Evolutionary conservation across 306 rosid species (phyloP), one percentile per base, ranked within the genome.

Genomic region (Cyamopsis tetragonoloba): DNA sequence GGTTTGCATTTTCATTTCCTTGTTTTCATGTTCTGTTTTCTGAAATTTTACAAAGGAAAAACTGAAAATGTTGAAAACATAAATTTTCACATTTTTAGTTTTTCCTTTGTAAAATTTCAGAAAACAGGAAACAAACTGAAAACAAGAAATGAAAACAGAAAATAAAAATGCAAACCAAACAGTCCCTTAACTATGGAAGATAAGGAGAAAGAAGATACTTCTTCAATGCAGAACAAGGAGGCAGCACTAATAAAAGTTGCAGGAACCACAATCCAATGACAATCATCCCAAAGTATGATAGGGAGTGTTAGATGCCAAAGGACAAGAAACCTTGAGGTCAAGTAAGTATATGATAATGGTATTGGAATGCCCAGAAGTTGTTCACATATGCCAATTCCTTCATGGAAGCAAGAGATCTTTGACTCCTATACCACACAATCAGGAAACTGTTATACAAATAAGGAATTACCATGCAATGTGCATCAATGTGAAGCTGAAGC

Each of bases 261-360:
- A 30, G 96, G 95, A 80, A 90, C 84, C 26, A 90, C 96, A 51
- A 90, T 80, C 96, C 96, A 90, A 3, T 83, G 95, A 70, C 95
- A 90, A 32, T 87, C 96, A 66, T 90, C 95, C 96, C 95, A 87
- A 10, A 90, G 89, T 62, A 85, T 90, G 79, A 90, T 62, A 37
- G 98, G 98, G 7, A 91, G 98, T 3, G 95, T 91, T 35, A 91
- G 60, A 80, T 88, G 90, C 98, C 98, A 91, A 11, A 91, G 77
- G 73, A 91, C 91, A 50, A 91, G 91, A 77, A 91, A 83, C 78
- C 98, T 80, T 51, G 98, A 91, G 31, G 98, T 91, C 87, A 91
- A 80, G 65, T 96, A 95, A 5, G 98, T 91, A 70, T 91, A 91
- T 32, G 98, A 87, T 24, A 91, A 80, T 10, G 98, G 98, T 70